Percentiles rank a stretch among this genome's conserved stretches.
These are phyloP conservation scores for Xylaria multiplex DNA, from an alignment of 2,329 filamentous ascomycete species.

Conservation along the genomic window DNA sequence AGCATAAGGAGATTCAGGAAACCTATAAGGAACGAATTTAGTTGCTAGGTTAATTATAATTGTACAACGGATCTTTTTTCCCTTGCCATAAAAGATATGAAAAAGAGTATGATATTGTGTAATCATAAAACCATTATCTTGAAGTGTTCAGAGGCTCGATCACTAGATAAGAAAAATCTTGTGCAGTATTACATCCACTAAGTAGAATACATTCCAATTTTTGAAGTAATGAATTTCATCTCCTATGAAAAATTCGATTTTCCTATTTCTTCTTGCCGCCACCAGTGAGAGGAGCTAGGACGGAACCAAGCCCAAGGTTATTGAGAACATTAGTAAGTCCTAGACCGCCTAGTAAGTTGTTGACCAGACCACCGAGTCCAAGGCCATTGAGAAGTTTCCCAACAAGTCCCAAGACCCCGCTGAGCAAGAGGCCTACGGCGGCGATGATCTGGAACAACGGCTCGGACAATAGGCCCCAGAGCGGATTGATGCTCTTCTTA, in stretches of 20 bases:
- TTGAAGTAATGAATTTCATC: too few relatives aligned
- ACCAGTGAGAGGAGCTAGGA: conserved; percentile 56
- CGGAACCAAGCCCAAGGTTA: conserved; percentile 71
- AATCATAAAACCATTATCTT: conserved; percentile 22
- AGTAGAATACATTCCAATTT: conserved; percentile 18
- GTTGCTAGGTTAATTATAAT: neutral
- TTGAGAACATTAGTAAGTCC: conserved; percentile 80
- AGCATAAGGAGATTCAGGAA: neutral
- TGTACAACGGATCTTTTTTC: conserved; percentile 12
- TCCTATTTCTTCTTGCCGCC: conserved; percentile 53
- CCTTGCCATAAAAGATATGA: neutral
- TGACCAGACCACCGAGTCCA: conserved; percentile 82
- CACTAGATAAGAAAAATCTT: neutral
- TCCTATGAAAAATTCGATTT: neutral
- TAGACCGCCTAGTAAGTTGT: conserved; percentile 79
- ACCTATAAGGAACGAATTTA: neutral
- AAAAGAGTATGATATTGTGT: conserved; percentile 13
- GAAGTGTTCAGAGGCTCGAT: neutral
- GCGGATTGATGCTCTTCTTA: conserved; percentile 92
- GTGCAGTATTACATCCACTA: conserved; percentile 14
- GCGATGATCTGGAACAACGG: conserved; percentile 93
- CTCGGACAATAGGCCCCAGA: conserved; percentile 85
- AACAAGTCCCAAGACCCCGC: conserved; percentile 85
- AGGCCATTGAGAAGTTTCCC: conserved; percentile 82
- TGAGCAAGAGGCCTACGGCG: conserved; percentile 83